Conservation (phyloP, 805 yeast genomes). For the Torulaspora indica region DNA sequence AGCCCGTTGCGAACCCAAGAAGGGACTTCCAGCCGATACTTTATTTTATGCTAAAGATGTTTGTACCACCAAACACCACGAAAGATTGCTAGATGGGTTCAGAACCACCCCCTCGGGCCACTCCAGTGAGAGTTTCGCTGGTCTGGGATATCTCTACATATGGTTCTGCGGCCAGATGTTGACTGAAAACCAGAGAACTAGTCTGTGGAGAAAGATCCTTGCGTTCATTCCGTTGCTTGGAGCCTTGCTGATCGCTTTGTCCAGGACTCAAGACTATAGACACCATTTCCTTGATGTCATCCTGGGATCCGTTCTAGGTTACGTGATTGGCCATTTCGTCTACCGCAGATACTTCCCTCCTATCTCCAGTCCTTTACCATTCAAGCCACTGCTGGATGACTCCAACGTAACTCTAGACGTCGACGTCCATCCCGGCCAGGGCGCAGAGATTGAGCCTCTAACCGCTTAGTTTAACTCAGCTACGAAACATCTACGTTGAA, state of each 20-base stretch:
- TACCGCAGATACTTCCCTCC: conserved; percentile 42
- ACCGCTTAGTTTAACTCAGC: conserved; percentile 5
- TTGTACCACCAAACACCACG: conserved; percentile 50
- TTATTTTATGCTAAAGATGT: conserved; percentile 60
- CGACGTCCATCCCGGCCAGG: conserved; percentile 11
- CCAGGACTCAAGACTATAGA: conserved; percentile 87
- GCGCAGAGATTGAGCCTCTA: conserved; percentile 24
- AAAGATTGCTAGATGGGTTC: conserved; percentile 58
- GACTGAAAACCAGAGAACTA: conserved; percentile 44
- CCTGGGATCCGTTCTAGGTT: conserved; percentile 67
- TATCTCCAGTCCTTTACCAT: conserved; percentile 33
- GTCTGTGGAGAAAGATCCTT: conserved; percentile 59
- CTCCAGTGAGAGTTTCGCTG: conserved; percentile 65
- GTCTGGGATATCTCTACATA: conserved; percentile 55
- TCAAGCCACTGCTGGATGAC: conserved; percentile 41
- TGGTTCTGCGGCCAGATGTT: conserved; percentile 68
- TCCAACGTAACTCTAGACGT: conserved; percentile 36
- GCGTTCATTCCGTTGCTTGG: conserved; percentile 54
- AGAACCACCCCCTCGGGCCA: conserved; percentile 84
- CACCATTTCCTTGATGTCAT: conserved; percentile 87
- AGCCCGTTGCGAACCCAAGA: conserved; percentile 71
- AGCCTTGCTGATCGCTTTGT: conserved; percentile 73
- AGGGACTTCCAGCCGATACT: conserved; percentile 50
- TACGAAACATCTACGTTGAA: too few relatives aligned
- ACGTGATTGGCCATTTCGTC: conserved; percentile 45